Evolutionary conservation across 2,329 filamentous ascomycete species (phyloP), one percentile per base, ranked within the genome.

Genomic region (Talaromyces sp.): DNA sequence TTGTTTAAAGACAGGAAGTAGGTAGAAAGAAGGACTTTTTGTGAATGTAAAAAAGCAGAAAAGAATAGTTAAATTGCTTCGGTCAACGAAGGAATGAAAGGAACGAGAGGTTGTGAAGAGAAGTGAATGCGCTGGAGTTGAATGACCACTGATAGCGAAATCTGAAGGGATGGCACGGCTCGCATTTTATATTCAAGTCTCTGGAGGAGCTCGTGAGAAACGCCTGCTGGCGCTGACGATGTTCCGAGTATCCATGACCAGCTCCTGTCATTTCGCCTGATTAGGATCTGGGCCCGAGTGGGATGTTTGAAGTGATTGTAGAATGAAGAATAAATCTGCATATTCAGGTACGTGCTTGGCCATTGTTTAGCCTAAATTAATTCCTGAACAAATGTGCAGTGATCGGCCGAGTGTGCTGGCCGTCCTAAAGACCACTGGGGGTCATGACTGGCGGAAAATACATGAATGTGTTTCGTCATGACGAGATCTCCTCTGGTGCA

Each of bases 241-340:
- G 45, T 35, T 33, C 45, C 45, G 45, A 48, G 45, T 28, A 28
- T 28, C 25, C 25, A 28, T 28, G 25, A 7, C 25, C 25, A 7
- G 7, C 11, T 48, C 56, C 50, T 58, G 56, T 58, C 25, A 58
- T 53, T 33, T 48, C 40, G 35, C 40, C 48, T 28, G 15, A 43
- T 5, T n/a, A 33, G 28, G 28, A 25, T 10, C 39, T 21, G 25
- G 39, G 13, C 28, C 19, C n/a, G 25, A 40, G 8, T 45, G 13
- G 28, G 15, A 35, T 19, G 15, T 41, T 53, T 33, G 22, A 53
- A 25, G 39, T 22, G 8, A 37, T 28, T 54, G 22, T 22, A 54
- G 11, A 53, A 43, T 28, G 28, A 7, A 5, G 28, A 45, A 19
- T 33, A 31, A 46, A 25, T 31, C 15, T 17, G 28, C 25, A 46